Evolutionary conservation across 306 rosid genomes (phyloP).

Genomic region (Macrotyloma uniflorum): DNA sequence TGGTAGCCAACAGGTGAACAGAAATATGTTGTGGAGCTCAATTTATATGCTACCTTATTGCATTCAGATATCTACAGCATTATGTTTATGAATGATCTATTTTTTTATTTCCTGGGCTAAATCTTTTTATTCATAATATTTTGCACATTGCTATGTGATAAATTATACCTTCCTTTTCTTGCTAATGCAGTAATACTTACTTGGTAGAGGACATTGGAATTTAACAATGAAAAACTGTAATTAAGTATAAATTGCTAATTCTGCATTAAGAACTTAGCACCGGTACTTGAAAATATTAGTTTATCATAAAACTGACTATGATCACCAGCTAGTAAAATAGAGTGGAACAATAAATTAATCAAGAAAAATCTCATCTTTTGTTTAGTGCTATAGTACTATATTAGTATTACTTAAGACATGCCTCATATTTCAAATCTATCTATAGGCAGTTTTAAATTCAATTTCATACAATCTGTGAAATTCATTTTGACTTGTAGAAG

Average conservation of each 20-base stretch:
- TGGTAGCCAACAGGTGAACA: constrained; percentile 87
- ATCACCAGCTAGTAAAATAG: not conserved
- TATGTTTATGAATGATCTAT: not conserved
- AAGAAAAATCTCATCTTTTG: not conserved
- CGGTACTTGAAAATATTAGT: constrained; percentile 1
- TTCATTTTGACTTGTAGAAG: constrained; percentile 16
- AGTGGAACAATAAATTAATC: not conserved
- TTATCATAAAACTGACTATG: constrained; percentile 5
- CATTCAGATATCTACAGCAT: constrained; percentile 7
- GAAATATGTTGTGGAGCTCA: constrained; percentile 4
- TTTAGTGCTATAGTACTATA: not conserved
- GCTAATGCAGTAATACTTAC: not conserved
- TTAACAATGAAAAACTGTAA: not conserved
- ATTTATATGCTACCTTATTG: constrained; percentile 13
- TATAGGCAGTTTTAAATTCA: not conserved
- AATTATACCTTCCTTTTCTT: constrained; percentile 15
- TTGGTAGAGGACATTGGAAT: constrained; percentile 5
- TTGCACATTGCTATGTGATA: constrained; percentile 3
- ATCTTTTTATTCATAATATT: not conserved
- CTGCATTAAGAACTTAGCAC: not conserved
- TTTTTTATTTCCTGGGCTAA: not conserved
- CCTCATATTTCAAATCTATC: not conserved
- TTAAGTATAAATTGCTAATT: not conserved
- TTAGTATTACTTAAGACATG: not conserved
- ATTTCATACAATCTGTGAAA: not conserved